Conservation (phyloP, 2,329 filamentous ascomycete species). For the Colletotrichum sublineola region DNA sequence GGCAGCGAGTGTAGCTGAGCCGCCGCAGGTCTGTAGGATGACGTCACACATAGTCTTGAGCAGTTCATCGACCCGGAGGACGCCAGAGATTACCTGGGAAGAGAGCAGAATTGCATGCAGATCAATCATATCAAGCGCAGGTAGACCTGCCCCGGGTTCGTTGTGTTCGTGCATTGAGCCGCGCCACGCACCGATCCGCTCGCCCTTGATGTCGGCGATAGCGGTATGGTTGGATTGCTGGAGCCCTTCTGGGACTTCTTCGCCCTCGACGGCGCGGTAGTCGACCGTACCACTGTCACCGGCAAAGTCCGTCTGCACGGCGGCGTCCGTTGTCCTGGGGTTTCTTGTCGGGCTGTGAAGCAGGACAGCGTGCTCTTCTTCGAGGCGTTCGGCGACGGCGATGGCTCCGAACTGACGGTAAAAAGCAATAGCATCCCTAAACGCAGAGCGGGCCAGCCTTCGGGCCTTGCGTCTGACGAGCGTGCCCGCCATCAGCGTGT, state of each 20-base stretch:
- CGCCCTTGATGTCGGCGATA: conserved; percentile 66
- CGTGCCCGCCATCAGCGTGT: conserved; percentile 80
- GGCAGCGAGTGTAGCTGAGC: conserved; percentile 77
- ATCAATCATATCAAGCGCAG: conserved; percentile 86
- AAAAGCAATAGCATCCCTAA: conserved; percentile 76
- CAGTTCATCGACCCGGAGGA: conserved; percentile 80
- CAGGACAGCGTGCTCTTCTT: conserved; percentile 76
- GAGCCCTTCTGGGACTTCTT: conserved; percentile 57
- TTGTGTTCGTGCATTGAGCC: conserved; percentile 68
- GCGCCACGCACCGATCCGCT: conserved; percentile 74
- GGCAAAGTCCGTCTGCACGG: conserved; percentile 79
- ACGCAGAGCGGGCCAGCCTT: conserved; percentile 76
- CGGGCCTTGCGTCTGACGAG: conserved; percentile 75
- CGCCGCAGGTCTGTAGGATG: conserved; percentile 81
- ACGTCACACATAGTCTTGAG: conserved; percentile 86
- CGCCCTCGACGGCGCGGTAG: conserved; percentile 62
- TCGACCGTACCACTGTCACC: conserved; percentile 66
- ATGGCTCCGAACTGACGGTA: conserved; percentile 78
- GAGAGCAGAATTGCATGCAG: conserved; percentile 82
- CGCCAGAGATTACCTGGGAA: conserved; percentile 84
- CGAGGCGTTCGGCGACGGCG: conserved; percentile 77
- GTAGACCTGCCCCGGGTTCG: conserved; percentile 73
- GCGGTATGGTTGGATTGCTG: conserved; percentile 58
- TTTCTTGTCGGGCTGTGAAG: conserved; percentile 73
- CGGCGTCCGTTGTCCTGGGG: conserved; percentile 71